These are phyloP conservation scores for Purpureocillium takamizusanense DNA, from an alignment of 2,329 filamentous ascomycete species.

Conservation along the genomic window DNA sequence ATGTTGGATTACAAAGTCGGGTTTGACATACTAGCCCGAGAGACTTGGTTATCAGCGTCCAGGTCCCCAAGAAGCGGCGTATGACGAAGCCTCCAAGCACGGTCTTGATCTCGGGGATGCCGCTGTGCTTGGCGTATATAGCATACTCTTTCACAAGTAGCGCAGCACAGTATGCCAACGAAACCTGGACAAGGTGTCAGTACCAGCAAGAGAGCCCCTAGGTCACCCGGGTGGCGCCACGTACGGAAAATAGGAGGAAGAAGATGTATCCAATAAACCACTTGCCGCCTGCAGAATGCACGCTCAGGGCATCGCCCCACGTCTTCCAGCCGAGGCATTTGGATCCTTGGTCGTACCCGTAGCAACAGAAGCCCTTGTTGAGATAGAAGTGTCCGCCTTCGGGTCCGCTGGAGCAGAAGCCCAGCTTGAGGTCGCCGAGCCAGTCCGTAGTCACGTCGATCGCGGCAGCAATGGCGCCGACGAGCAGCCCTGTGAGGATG, in stretches of 20 bases:
- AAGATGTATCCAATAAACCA: slow-evolving; percentile 85
- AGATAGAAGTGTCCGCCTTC: slow-evolving; percentile 86
- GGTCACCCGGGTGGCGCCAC: slow-evolving; percentile 14
- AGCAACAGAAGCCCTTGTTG: slow-evolving; percentile 86
- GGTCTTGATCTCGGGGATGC: slow-evolving; percentile 97
- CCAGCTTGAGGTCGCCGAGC: slow-evolving; percentile 86
- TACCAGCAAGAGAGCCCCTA: slow-evolving; percentile 10
- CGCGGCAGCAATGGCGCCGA: slow-evolving; percentile 74
- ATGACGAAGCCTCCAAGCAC: slow-evolving; percentile 92
- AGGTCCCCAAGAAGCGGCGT: slow-evolving; percentile 71
- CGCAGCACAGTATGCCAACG: slow-evolving; percentile 71
- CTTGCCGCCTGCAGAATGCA: slow-evolving; percentile 55
- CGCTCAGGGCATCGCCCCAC: slow-evolving; percentile 70
- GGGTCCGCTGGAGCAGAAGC: slow-evolving; percentile 66
- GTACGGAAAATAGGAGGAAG: slow-evolving; percentile 75
- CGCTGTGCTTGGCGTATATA: slow-evolving; percentile 83
- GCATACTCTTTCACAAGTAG: slow-evolving; percentile 77
- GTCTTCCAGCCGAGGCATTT: slow-evolving; percentile 81
- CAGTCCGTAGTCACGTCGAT: slow-evolving; percentile 91
- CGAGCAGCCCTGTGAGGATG: slow-evolving; percentile 73
- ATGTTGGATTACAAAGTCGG: too few species aligned
- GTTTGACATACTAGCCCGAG: slow-evolving; percentile 61
- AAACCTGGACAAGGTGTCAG: slow-evolving; percentile 42
- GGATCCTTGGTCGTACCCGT: slow-evolving; percentile 74
- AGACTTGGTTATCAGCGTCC: slow-evolving; percentile 86